These are phyloP conservation scores for Ophiostoma piceae DNA, from an alignment of 2,329 filamentous ascomycete genomes.

Conservation along the genomic window DNA sequence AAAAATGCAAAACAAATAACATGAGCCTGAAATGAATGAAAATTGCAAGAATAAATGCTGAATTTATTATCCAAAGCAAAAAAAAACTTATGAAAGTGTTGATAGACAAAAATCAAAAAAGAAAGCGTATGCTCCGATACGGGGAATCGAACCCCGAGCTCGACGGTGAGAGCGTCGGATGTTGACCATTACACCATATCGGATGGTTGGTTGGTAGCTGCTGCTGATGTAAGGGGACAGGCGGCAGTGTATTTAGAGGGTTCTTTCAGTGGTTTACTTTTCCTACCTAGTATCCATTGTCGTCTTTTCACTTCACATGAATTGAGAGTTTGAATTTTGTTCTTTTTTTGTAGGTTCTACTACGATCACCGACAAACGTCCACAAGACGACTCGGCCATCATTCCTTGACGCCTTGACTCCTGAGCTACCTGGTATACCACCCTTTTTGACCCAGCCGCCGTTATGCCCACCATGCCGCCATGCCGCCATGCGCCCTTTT, in stretches of 20 bases:
- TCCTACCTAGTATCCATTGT: no score
- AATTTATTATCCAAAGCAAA: no score
- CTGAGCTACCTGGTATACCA: neutral
- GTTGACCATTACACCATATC: conserved; percentile 29
- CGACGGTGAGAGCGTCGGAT: conserved; percentile 29
- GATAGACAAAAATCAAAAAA: conserved; percentile 10
- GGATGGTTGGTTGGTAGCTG: conserved; percentile 19
- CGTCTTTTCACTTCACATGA: no score
- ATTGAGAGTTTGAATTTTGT: neutral
- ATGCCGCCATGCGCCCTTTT: neutral
- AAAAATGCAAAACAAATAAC: no score
- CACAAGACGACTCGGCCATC: no score
- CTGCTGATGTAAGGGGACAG: neutral
- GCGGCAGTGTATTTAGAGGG: neutral
- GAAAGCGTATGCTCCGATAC: conserved; percentile 24
- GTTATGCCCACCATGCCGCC: no score
- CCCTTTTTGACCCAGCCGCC: neutral
- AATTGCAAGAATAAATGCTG: neutral
- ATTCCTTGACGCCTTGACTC: no score
- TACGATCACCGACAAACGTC: neutral
- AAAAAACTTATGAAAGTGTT: no score
- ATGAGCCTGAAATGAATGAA: neutral
- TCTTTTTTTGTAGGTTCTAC: neutral
- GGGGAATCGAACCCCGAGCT: conserved; percentile 29
- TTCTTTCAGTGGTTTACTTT: no score